Conservation (phyloP, 768 basidiomycete species). For the Trametes meyenii region DNA sequence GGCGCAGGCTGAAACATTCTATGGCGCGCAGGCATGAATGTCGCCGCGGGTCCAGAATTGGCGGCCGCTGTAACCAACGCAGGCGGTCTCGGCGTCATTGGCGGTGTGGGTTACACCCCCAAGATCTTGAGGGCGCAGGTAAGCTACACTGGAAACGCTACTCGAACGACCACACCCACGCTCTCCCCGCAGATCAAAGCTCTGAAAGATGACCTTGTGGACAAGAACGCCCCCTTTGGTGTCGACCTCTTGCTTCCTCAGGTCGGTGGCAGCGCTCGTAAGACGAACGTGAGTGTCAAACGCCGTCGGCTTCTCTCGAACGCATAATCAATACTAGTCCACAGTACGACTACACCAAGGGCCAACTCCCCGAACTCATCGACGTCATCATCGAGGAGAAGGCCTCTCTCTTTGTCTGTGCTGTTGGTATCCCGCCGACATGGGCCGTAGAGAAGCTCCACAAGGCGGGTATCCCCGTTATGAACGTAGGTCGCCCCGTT, state of each 20-base stretch:
- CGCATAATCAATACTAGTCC: neutral
- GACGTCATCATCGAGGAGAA: slow-evolving; percentile 94
- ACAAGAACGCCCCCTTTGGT: slow-evolving; percentile 84
- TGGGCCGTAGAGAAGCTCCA: slow-evolving; percentile 82
- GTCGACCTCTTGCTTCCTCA: slow-evolving; percentile 90
- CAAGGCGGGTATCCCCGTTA: slow-evolving; percentile 80
- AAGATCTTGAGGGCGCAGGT: slow-evolving; percentile 81
- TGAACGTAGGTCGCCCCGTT: slow-evolving; percentile 61
- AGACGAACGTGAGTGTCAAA: slow-evolving; percentile 71
- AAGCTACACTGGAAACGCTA: neutral
- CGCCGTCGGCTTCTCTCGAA: neutral
- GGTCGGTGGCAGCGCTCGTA: slow-evolving; percentile 83
- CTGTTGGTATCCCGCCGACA: slow-evolving; percentile 84
- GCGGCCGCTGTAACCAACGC: slow-evolving; percentile 95
- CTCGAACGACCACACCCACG: neutral
- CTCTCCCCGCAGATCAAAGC: slow-evolving; percentile 56
- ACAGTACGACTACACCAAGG: slow-evolving; percentile 88
- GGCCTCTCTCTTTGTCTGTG: slow-evolving; percentile 86
- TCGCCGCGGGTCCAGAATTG: slow-evolving; percentile 76
- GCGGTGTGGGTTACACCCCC: slow-evolving; percentile 85
- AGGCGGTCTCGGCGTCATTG: slow-evolving; percentile 91
- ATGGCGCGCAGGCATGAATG: slow-evolving; percentile 58
- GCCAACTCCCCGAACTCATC: slow-evolving; percentile 79
- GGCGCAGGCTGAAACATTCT: neutral
- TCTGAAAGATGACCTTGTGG: slow-evolving; percentile 70